A percentile compares a stretch with the other conserved stretches of the same genome.
These are phyloP conservation scores for Salvia hispanica DNA, from an alignment of 257 asterid species.

Conservation along the genomic window DNA sequence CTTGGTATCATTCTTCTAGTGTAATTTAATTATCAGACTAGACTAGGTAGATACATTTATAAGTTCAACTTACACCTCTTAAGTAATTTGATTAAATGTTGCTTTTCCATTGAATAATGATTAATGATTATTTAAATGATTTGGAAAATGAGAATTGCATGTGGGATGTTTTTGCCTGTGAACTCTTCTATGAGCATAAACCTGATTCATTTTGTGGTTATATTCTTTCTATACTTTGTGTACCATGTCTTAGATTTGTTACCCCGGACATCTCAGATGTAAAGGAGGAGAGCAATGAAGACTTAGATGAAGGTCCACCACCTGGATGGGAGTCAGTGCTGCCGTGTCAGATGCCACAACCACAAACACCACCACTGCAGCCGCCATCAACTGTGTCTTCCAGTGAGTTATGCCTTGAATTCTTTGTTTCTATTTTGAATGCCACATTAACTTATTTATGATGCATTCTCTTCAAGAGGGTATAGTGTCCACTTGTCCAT, in stretches of 20 bases:
- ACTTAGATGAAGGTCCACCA: slow-evolving; percentile 64
- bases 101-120: background rate
- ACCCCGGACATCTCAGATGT: slow-evolving; percentile 37
- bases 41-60: slow-evolving; percentile 1
- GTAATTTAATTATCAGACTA: slow-evolving; percentile 1
- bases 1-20: slow-evolving; percentile 20
- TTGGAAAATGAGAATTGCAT: slow-evolving; percentile 2
- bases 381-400: slow-evolving; percentile 40
- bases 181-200: slow-evolving; percentile 1
- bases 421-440: slow-evolving; percentile 6
- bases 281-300: slow-evolving; percentile 44
- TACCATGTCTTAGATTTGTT: slow-evolving; percentile 30
- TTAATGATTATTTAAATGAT: background rate
- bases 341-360: slow-evolving; percentile 40
- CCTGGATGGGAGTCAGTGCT: slow-evolving; percentile 67
- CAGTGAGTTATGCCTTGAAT: slow-evolving; percentile 39
- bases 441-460: background rate
- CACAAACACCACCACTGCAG: slow-evolving; percentile 42
- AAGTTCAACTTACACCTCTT: background rate
- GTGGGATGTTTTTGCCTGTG: slow-evolving; percentile 7
- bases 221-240: slow-evolving; percentile 21
- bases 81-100: slow-evolving; percentile 13
- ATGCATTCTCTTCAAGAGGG: slow-evolving; percentile 7
- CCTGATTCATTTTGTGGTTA: background rate
- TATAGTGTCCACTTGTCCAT: background rate